Evolutionary conservation across 805 yeast genomes (phyloP).

Genomic region (Cephaloascus albidus): DNA sequence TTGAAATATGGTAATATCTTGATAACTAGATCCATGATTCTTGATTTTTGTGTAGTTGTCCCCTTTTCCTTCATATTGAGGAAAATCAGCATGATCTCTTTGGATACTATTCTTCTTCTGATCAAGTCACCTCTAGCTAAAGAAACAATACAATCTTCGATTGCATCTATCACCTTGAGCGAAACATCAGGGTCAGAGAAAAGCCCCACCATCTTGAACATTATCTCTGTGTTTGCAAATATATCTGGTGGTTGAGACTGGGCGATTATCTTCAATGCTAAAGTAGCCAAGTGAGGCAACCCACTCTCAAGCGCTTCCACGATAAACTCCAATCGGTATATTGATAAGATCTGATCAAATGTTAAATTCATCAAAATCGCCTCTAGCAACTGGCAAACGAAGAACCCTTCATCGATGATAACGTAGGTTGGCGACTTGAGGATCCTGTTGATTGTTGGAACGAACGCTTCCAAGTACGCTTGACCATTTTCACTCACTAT

Average conservation of each 20-base stretch:
- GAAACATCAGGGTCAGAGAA: constrained; percentile 9
- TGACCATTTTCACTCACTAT: background rate
- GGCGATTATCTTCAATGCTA: constrained; percentile 12
- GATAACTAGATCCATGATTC: constrained; percentile 17
- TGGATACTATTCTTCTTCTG: constrained; percentile 15
- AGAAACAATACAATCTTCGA: constrained; percentile 10
- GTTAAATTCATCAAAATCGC: constrained; percentile 13
- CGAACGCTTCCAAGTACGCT: constrained; percentile 2
- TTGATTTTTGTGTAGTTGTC: constrained; percentile 10
- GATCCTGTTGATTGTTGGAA: constrained; percentile 10
- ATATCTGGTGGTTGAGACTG: constrained; percentile 19
- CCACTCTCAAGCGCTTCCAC: constrained; percentile 16
- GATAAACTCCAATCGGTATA: constrained; percentile 12
- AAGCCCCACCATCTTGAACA: constrained; percentile 12
- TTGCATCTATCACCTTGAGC: constrained; percentile 9
- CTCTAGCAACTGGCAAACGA: constrained; percentile 10
- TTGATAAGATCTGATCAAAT: constrained; percentile 14
- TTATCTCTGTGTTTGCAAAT: constrained; percentile 18
- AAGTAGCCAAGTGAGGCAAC: constrained; percentile 12
- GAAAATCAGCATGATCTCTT: constrained; percentile 12
- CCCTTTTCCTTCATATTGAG: constrained; percentile 7
- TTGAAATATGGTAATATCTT: constrained; percentile 13
- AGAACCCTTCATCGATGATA: constrained; percentile 6
- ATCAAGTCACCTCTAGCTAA: constrained; percentile 17
- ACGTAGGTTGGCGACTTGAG: constrained; percentile 13